Base-by-base conservation (phyloP, 2,329 filamentous ascomycete genomes). In the Fusarium xyrophilum region DNA sequence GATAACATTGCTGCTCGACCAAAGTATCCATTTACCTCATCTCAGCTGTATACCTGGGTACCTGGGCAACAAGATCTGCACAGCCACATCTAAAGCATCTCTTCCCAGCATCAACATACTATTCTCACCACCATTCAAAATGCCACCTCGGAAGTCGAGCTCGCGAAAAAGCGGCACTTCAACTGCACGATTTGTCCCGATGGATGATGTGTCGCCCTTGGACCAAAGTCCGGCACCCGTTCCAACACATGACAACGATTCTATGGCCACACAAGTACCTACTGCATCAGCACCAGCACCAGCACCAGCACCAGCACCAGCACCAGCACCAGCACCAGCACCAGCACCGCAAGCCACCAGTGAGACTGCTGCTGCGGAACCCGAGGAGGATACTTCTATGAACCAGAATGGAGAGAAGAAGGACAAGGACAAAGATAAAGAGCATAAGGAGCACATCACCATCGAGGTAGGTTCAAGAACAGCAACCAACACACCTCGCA, bases 101-200 rank as follows among this genome's bases (percentile, higher is more conserved):
- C 38, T 40, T 52, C 46, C 36, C 43, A 52, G 23, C 19, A 40
- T 27, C 40, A 44, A 42, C 25, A 25, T 52, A 50, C 33, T 36
- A 36, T 48, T 43, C 57, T 56, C 32, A 38, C 33, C 53, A 57
- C 48, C 68, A 65, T 70, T 56, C 42, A 56, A 35, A 53, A 88
- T 88, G 86, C 84, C 86, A 48, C 81, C 86, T 28, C 82, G 84
- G 55, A 89, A 89, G 76, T 84, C 82, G 67, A 85, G 86, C 69
- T 72, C 78, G 30, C 80, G 79, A 65, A 80, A 78, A 65, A 82
- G 80, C 78, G 82, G 84, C 68, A 80, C 79, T 43, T 82, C 84
- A 14, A 80, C 79, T 55, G 80, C 82, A 12, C 79, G 80, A 35
- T 81, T 83, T 46, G 80, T 80, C 39, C 79, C 79, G 30, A 78